These are phyloP conservation scores for Larix sibirica DNA, from an alignment of 83 land plant genomes.

Conservation along the genomic window DNA sequence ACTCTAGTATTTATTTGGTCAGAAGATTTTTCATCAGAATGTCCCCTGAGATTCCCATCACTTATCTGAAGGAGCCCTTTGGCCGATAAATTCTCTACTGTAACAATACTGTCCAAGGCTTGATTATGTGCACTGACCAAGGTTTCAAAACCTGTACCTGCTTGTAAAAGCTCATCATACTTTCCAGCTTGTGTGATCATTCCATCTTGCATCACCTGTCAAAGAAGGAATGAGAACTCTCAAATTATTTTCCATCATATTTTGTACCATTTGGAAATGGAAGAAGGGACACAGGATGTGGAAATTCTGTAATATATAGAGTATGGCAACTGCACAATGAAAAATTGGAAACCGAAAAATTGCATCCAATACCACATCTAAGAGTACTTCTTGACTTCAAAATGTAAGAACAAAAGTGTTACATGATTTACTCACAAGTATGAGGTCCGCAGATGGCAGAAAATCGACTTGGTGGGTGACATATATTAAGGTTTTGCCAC, in stretches of 20 bases:
- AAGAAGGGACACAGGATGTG: not conserved
- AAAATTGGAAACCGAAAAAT: not conserved
- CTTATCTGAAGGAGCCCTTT: not conserved
- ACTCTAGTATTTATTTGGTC: not conserved
- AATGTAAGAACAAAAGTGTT: not conserved
- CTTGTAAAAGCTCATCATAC: constrained; percentile 67
- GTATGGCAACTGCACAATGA: not conserved
- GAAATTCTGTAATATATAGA: not conserved
- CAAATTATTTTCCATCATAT: not conserved
- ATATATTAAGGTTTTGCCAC: constrained; percentile 71
- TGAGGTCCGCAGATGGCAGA: constrained; percentile 82
- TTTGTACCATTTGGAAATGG: not conserved
- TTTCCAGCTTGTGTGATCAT: constrained; percentile 75
- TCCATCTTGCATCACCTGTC: constrained; percentile 85
- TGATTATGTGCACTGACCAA: constrained; percentile 84
- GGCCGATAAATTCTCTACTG: constrained; percentile 31
- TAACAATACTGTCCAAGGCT: constrained; percentile 58
- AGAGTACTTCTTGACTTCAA: not conserved
- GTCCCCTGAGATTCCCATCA: not conserved
- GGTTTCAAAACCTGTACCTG: constrained; percentile 75
- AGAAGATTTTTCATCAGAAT: not conserved
- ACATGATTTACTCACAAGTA: constrained; percentile 53
- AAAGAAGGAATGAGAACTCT: not conserved
- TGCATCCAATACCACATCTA: not conserved
- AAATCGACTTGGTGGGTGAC: constrained; percentile 98